Evolutionary conservation across 441 rosid genomes (phyloP), one percentile per base, ranked within the genome.

Genomic region (Euphorbia schlechtendalii): DNA sequence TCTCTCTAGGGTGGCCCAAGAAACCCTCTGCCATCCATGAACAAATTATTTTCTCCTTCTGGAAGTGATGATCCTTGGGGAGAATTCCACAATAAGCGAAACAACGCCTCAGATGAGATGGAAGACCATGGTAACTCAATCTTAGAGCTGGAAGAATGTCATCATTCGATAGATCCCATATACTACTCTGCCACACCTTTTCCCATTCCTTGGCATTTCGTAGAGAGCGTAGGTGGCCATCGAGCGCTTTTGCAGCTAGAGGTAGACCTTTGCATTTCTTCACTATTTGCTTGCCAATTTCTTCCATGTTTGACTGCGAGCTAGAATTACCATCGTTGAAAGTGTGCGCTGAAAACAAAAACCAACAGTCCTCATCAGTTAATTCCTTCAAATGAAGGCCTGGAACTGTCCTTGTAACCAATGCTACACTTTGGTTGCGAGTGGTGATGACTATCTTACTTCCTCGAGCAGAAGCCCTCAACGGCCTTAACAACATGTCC

Each of bases 371-470:
- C 45, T 57, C 76, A 10, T 7, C 17, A 0, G 71, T 60, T 3
- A 79, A 56, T 21, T 59, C 70, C 18, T 36, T 57, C 25, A 76
- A 66, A 56, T 45, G 6, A 52, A 66, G 43, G 2, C 58, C 30
- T 0, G 73, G 66, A 61, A 56, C 59, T 0, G 82, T 71, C 25
- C 74, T 25, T 67, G 69, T 66, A 20, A 67, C 34, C 20, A 67
- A n/a, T 4, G 80, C 70, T 2, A 70, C 69, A 4, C 1, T 28
- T 22, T 68, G 30, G 69, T 73, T 59, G 9, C 74, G 76, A 0
- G 80, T 62, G 1, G 82, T 73, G 30, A 79, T 53, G 1, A 79
- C 62, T 17, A 76, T 59, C 38, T 62, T 71, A 64, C 83, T 79
- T 25, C 73, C 80, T 28, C 25, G 1, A 2, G 63, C 52, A 20